phyloP scores from a whole-genome alignment of 306 rosid species.

The Cucurbita argyrosperma region DNA sequence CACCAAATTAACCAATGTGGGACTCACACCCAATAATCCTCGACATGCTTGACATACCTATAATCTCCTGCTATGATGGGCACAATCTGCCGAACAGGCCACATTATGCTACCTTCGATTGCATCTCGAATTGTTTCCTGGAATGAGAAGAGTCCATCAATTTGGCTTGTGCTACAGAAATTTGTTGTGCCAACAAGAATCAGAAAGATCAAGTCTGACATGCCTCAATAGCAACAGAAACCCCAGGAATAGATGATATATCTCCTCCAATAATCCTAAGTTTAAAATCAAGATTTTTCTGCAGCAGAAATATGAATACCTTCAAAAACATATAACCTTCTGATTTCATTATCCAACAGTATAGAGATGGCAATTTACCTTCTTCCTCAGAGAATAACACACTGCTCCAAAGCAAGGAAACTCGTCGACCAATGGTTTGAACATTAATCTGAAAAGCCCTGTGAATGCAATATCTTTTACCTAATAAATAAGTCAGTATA shows the following conservation, averaged over 20 bases:
- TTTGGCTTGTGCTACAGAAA: not conserved
- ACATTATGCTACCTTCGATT: constrained; percentile 73
- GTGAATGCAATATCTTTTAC: constrained; percentile 97
- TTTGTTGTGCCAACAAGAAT: not conserved
- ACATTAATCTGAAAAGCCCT: constrained; percentile 97
- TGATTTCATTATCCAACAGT: not conserved
- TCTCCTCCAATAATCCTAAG: constrained; percentile 78
- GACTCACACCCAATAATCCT: too few species aligned
- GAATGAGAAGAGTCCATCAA: not conserved
- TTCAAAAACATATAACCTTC: not conserved
- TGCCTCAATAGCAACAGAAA: constrained; percentile 80
- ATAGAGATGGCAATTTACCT: constrained; percentile 23
- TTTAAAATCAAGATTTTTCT: constrained; percentile 86
- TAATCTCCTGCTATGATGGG: constrained; percentile 85
- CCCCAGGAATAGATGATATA: constrained; percentile 63
- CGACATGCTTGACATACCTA: constrained; percentile 28
- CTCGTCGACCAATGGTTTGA: constrained; percentile 75
- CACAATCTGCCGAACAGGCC: constrained; percentile 75
- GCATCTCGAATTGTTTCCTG: constrained; percentile 92
- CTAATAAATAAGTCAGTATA: constrained; percentile 42
- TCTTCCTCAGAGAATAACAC: constrained; percentile 62
- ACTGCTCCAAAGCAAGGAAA: constrained; percentile 89
- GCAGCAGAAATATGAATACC: constrained; percentile 15
- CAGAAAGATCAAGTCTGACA: constrained; percentile 5
- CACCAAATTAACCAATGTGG: too few species aligned